Percentiles rank a stretch among this genome's conserved stretches.
Conservation (phyloP, 768 basidiomycete genomes). For the Austroboletus eburneus region DNA sequence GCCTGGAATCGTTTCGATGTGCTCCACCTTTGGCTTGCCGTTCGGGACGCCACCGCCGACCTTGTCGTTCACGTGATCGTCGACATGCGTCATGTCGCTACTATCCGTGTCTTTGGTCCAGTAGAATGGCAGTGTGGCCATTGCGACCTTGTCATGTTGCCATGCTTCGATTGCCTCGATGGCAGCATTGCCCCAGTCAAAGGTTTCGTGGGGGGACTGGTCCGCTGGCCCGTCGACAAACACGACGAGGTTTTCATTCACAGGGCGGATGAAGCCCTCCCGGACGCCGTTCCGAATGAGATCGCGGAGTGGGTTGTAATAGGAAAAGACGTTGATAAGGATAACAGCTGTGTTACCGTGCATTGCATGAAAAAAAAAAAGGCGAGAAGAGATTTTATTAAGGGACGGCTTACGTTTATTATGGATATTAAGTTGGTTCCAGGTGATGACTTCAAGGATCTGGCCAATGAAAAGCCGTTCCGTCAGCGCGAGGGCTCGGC, state of each 20-base stretch:
- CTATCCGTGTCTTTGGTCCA: conserved; percentile 45
- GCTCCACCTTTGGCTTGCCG: conserved; percentile 15
- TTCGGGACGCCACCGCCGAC: background rate
- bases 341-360: conserved; percentile 82
- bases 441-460: conserved; percentile 90
- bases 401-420: conserved; percentile 58
- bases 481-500: conserved; percentile 3
- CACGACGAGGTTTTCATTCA: conserved; percentile 57
- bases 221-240: conserved; percentile 74
- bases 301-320: conserved; percentile 77
- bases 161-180: conserved; percentile 62
- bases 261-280: conserved; percentile 69
- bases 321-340: conserved; percentile 79
- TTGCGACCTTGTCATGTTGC: conserved; percentile 38
- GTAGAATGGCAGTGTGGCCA: conserved; percentile 37
- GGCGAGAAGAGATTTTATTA: background rate
- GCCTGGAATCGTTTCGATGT: conserved; percentile 20
- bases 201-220: conserved; percentile 47
- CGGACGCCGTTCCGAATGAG: conserved; percentile 65
- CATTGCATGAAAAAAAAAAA: background rate
- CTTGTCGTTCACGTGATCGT: background rate
- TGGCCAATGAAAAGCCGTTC: conserved; percentile 23
- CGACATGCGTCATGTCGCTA: conserved; percentile 24
- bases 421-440: conserved; percentile 90
- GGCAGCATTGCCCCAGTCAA: conserved; percentile 76